Base-by-base conservation (phyloP, 1,139 yeast species). In the Yamadazyma atlantica region DNA sequence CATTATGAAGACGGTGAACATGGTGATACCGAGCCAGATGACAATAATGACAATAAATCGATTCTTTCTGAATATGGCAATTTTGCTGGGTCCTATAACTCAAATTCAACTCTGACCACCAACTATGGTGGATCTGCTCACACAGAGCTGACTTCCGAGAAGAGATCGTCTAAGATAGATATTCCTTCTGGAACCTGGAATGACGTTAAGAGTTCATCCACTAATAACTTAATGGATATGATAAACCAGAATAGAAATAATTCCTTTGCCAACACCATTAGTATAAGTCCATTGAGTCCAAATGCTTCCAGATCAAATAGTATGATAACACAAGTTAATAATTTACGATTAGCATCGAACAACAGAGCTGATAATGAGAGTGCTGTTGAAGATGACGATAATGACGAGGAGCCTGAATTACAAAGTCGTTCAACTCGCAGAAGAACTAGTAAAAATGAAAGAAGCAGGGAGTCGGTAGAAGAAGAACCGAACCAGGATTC, bases 61-160 rank as follows among this genome's bases (percentile, higher is more conserved):
- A 54, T 66, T 8, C 62, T 58, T 48, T 67, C 74, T 1, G 76
- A 69, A 24, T 49, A 69, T 29, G 75, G 67, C 9, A 67, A 69
- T 38, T 54, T 69, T 34, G 70, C 64, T 15, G 75, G 75, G 2
- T 70, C 76, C 0, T 69, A 58, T 43, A 70, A 67, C 41, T 69
- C 75, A 1, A 69, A 66, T 45, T 67, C 74, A 2, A 67, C 74
- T 1, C 68, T 62, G 62, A 64, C 69, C 5, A 66, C 73, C 1
- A 61, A 67, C 38, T 67, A 63, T 47, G 74, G 71, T 17, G 61
- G 56, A 1, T 43, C 44, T 23, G 43, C 43, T 10, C 38, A 36
- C 10, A 27, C 32, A 19, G 50, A 47, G 17, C 42, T 35, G 42
- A 25, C 37, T 2, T 43, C 44, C 4, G 47, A 45, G 11, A 41